These are phyloP conservation scores for Anisogramma anomala DNA, from an alignment of 2,329 filamentous ascomycete species.

Conservation along the genomic window DNA sequence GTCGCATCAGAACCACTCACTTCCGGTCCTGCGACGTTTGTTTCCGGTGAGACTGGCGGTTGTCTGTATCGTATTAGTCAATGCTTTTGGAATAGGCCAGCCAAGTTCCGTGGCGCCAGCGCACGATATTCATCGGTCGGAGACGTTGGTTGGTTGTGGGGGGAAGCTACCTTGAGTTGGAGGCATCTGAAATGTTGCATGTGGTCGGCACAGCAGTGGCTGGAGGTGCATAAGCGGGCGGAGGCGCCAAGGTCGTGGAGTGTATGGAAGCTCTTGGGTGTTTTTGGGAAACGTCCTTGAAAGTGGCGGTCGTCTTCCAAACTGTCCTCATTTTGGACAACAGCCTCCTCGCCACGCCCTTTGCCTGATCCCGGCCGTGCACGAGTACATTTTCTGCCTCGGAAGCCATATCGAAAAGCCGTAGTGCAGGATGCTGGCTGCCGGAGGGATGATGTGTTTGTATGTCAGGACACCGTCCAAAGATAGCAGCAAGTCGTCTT, in stretches of 20 bases:
- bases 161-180: no score
- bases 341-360: slow-evolving; percentile 33
- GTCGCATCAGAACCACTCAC: slow-evolving; percentile 14
- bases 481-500: no score
- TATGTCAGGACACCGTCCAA: no score
- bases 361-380: slow-evolving; percentile 30
- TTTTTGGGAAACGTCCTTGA: slow-evolving; percentile 25
- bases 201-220: not conserved
- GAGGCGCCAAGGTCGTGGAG: not conserved
- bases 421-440: not conserved
- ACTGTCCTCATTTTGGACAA: slow-evolving; percentile 39
- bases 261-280: slow-evolving; percentile 19
- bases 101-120: no score
- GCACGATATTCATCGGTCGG: no score
- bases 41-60: not conserved
- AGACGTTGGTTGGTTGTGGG: no score
- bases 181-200: not conserved
- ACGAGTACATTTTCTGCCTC: slow-evolving; percentile 28
- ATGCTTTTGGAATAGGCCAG: not conserved
- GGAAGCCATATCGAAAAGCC: slow-evolving; percentile 29
- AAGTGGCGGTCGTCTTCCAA: slow-evolving; percentile 35
- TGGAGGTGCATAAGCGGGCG: not conserved
- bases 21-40: slow-evolving; percentile 16
- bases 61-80: slow-evolving; percentile 4
- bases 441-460: no score